Conservation (phyloP, 331 rosid genomes). For the Saraca asoca region DNA sequence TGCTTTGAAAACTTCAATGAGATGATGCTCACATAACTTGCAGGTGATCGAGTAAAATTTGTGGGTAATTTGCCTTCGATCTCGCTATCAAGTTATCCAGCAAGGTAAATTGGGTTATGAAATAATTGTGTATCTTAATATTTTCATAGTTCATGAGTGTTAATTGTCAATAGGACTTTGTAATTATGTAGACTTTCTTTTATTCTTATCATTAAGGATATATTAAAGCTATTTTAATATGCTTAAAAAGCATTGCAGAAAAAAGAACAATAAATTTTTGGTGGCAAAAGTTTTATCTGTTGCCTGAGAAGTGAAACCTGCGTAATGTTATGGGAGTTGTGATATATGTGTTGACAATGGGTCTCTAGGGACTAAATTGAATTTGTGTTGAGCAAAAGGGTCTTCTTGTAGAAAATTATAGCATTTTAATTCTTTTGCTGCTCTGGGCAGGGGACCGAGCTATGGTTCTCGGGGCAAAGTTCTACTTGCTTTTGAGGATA, state of each 20-base stretch:
- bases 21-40: slow-evolving; percentile 31
- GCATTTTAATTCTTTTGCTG: slow-evolving; percentile 15
- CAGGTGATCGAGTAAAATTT: slow-evolving; percentile 92
- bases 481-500: slow-evolving; percentile 88
- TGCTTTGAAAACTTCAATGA: slow-evolving; percentile 24
- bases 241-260: not conserved
- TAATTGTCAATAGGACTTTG: slow-evolving; percentile 3
- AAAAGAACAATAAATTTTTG: not conserved
- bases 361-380: not conserved
- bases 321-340: not conserved
- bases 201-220: not conserved
- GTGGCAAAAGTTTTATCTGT: slow-evolving; percentile 5
- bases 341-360: not conserved
- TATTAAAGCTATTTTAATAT: not conserved
- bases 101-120: slow-evolving; percentile 55
- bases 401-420: slow-evolving; percentile 4
- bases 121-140: not conserved
- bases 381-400: not conserved
- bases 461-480: slow-evolving; percentile 83
- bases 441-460: slow-evolving; percentile 78
- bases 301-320: not conserved
- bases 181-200: not conserved
- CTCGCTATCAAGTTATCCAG: slow-evolving; percentile 48
- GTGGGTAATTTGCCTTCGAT: slow-evolving; percentile 60
- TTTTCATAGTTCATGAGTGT: slow-evolving; percentile 5